Evolutionary conservation across 2,329 filamentous ascomycete genomes (phyloP).

Genomic region (Fusarium poae): DNA sequence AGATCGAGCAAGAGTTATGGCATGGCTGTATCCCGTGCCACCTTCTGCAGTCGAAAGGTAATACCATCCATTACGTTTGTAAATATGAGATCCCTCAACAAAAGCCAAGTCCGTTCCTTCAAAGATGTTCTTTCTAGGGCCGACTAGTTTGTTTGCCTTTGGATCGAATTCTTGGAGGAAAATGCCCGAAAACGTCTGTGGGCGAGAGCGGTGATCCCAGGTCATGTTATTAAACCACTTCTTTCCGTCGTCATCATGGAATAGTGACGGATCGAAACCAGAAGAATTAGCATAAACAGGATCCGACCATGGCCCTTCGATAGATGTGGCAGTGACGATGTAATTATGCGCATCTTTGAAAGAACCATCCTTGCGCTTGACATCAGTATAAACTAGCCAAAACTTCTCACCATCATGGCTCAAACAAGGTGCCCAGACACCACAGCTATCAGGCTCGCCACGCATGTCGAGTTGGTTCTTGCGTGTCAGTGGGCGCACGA

Average conservation of each 20-base stretch:
- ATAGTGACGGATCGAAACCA: constrained; percentile 72
- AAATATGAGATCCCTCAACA: constrained; percentile 70
- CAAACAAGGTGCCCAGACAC: constrained; percentile 75
- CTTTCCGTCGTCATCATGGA: constrained; percentile 67
- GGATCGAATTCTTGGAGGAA: constrained; percentile 70
- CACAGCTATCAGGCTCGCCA: constrained; percentile 70
- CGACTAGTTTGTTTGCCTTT: constrained; percentile 62
- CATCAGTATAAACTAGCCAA: constrained; percentile 75
- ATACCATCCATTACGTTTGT: constrained; percentile 70
- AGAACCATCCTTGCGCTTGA: constrained; percentile 75
- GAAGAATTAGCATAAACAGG: constrained; percentile 71
- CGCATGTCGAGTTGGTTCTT: constrained; percentile 68
- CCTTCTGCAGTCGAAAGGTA: constrained; percentile 72
- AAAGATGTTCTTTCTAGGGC: constrained; percentile 68
- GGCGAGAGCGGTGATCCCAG: constrained; percentile 65
- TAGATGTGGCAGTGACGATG: constrained; percentile 66
- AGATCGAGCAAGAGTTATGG: constrained; percentile 69
- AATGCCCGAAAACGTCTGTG: constrained; percentile 67
- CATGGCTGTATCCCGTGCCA: constrained; percentile 71
- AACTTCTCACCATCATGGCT: constrained; percentile 71
- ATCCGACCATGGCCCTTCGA: constrained; percentile 73
- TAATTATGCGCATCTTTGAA: constrained; percentile 76
- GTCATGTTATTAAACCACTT: constrained; percentile 72
- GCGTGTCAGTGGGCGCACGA: constrained; percentile 62
- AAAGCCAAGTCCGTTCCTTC: constrained; percentile 66